phyloP scores from a whole-genome alignment of 208 protist genomes.

The Trypanosomatidae sp. region DNA sequence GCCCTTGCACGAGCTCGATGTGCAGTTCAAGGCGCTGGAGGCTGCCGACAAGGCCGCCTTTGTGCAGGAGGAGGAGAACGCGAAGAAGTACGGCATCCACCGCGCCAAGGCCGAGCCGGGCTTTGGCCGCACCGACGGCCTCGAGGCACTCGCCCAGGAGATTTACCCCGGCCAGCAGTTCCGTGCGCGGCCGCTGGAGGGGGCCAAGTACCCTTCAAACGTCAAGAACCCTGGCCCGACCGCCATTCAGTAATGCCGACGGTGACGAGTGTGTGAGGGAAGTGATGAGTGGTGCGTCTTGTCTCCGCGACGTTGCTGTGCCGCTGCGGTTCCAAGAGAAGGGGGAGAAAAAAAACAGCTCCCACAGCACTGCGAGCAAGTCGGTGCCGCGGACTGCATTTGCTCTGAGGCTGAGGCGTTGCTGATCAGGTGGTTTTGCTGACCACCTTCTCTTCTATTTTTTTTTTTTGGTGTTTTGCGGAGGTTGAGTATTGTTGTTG shows the following conservation, averaged over 20 bases:
- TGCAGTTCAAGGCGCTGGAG: conserved; percentile 68
- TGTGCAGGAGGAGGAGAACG: conserved; percentile 81
- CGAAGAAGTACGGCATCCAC: conserved; percentile 85
- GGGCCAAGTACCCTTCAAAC: conserved; percentile 80
- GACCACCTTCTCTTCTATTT: too few relatives aligned
- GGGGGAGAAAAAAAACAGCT: too few relatives aligned
- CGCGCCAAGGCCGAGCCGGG: conserved; percentile 91
- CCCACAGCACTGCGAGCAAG: too few relatives aligned
- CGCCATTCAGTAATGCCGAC: conserved; percentile 58
- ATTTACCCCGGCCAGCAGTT: conserved; percentile 93
- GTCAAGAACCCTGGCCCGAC: conserved; percentile 87
- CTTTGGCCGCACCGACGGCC: conserved; percentile 87
- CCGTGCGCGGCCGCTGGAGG: conserved; percentile 79
- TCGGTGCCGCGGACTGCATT: too few relatives aligned
- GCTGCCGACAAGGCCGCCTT: conserved; percentile 85
- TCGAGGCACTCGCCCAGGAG: conserved; percentile 89
- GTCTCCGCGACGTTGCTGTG: too few relatives aligned
- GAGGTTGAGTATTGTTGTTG: too few relatives aligned
- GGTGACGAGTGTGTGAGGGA: background rate
- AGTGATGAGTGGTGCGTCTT: background rate
- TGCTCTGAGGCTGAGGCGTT: too few relatives aligned
- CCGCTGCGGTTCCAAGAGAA: too few relatives aligned
- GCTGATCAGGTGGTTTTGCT: too few relatives aligned
- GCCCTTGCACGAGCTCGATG: conserved; percentile 78
- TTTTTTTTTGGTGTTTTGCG: too few relatives aligned